phyloP scores from a whole-genome alignment of 2,329 filamentous ascomycete genomes.

The Colletotrichum magnum region DNA sequence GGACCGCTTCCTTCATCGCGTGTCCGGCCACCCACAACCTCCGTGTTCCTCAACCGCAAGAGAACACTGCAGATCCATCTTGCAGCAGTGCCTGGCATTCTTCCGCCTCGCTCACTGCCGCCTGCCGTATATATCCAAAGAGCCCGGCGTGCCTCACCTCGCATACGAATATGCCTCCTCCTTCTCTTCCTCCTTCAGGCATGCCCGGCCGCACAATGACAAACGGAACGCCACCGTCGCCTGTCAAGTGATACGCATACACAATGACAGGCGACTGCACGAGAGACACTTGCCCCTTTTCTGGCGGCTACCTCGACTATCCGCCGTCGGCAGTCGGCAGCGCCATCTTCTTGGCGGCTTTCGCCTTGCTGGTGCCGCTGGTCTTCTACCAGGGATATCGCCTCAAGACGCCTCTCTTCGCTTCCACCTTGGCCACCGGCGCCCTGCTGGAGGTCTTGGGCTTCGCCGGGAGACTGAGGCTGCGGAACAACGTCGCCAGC shows the following conservation, averaged over 20 bases:
- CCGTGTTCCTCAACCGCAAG: conserved; percentile 17
- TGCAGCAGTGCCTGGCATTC: conserved; percentile 27
- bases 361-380: conserved; percentile 56
- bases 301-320: conserved; percentile 55
- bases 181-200: conserved; percentile 23
- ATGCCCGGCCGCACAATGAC: conserved; percentile 36
- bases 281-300: conserved; percentile 51
- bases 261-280: conserved; percentile 54
- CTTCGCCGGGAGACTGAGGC: conserved; percentile 61
- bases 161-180: not conserved
- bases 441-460: conserved; percentile 61
- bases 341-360: conserved; percentile 55
- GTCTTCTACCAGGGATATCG: conserved; percentile 55
- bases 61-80: conserved; percentile 16
- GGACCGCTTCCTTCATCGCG: conserved; percentile 30
- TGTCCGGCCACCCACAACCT: conserved; percentile 1
- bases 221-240: conserved; percentile 36
- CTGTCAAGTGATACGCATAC: conserved; percentile 37
- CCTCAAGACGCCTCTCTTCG: conserved; percentile 57
- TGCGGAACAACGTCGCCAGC: conserved; percentile 51
- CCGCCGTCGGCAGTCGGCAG: conserved; percentile 56
- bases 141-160: conserved; percentile 18
- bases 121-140: conserved; percentile 38
- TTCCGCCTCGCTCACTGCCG: conserved; percentile 5
- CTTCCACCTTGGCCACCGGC: conserved; percentile 56